Base-by-base conservation (phyloP, 129 eudicot species). In the Oenanthe sinensis region DNA sequence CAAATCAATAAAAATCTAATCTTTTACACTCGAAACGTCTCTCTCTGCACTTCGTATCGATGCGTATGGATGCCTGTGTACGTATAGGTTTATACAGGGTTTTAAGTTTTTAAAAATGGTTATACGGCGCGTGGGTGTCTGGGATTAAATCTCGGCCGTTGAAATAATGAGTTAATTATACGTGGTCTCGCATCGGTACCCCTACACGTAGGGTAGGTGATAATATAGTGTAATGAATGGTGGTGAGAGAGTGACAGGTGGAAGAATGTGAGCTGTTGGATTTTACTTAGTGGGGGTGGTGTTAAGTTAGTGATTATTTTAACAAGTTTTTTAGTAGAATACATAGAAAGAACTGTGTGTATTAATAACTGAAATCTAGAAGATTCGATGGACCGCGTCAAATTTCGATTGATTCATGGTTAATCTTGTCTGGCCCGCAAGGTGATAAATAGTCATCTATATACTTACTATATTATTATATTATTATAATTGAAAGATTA, bases 121-220 rank as follows among this genome's bases (percentile, higher is more conserved):
- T 62, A 15, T 1, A 13, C 15, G 12, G 33, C 20, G 37, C 37
- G 68, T 20, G 73, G 15, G 62, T 3, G 16, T 4, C 4, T 4
- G 24, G 15, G 58, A 78, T 78, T 40, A 0, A n/a, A 78, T 78
- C 80, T 78, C 42, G 3, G 13, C 74, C 74, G 80, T 78, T 78
- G 67, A 76, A 58, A 58, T 60, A 0, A 0, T 9, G 15, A 6
- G 12, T 20, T 28, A 11, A 11, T 4, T 4, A 30, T 11, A 65
- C 39, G 71, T 65, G 71, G 39, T 2, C 5, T 0, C 37, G 10
- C 1, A 1, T 4, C 0, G 2, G 40, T 2, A 39, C 13, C 6
- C 13, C 6, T 63, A 28, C 71, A 65, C 71, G 40, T 65, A 1
- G 72, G 72, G 20, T 33, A 1, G 3, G 43, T 12, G 72, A 67